These are phyloP conservation scores for Alternaria arborescens DNA, from an alignment of 2,329 filamentous ascomycete genomes.

Conservation along the genomic window DNA sequence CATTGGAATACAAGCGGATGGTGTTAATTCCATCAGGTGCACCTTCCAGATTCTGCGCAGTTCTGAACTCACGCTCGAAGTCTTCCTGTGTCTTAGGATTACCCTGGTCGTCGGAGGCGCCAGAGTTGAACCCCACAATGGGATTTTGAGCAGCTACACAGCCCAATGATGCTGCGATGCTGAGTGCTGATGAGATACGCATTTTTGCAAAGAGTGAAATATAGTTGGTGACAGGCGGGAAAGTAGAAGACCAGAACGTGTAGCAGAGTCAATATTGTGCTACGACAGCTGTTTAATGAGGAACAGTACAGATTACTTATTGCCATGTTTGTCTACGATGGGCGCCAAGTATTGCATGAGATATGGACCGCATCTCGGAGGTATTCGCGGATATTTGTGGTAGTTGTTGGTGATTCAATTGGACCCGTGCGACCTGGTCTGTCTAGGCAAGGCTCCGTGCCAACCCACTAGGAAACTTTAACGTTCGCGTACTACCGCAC, in stretches of 20 bases:
- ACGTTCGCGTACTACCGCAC: neutral
- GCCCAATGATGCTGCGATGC: neutral
- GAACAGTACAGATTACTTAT: neutral
- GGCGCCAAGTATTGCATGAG: neutral
- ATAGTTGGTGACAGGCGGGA: neutral
- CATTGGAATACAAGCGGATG: conserved; percentile 76
- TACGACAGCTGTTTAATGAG: neutral
- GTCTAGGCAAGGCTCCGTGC: neutral
- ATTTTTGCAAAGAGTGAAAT: neutral
- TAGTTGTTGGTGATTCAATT: neutral
- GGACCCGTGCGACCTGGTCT: neutral
- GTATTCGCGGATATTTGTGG: neutral
- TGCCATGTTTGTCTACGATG: neutral
- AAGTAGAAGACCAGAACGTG: neutral
- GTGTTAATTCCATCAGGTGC: conserved; percentile 71
- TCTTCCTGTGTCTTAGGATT: conserved; percentile 66
- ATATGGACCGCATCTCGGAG: neutral
- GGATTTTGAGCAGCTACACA: neutral
- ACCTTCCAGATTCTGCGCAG: conserved; percentile 68
- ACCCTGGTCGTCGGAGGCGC: conserved; percentile 37
- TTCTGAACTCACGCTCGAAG: conserved; percentile 74
- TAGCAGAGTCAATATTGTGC: too few relatives aligned
- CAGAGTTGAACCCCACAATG: neutral
- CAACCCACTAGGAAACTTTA: neutral
- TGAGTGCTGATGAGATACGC: neutral